A percentile compares a stretch with the other conserved stretches of the same genome.
These are phyloP conservation scores for Euryodendron excelsum DNA, from an alignment of 148 eudicot genomes.

Conservation along the genomic window DNA sequence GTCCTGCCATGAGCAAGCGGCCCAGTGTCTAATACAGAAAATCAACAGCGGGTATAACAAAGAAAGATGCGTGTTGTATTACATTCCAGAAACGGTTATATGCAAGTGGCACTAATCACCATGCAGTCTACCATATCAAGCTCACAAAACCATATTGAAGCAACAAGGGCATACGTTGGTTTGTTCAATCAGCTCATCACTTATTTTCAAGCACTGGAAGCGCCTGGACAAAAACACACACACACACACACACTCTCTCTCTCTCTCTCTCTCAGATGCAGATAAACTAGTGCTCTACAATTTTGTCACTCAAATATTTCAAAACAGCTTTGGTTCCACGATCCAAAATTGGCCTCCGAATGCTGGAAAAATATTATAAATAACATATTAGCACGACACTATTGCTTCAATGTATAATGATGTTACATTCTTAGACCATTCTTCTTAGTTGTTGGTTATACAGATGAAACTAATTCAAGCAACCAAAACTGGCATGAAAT, in stretches of 20 bases:
- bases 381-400: constrained; percentile 6
- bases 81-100: neutral
- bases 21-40: too few relatives aligned
- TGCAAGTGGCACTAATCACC: neutral
- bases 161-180: too few relatives aligned
- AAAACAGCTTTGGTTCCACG: constrained; percentile 89
- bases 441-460: neutral
- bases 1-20: too few relatives aligned
- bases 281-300: constrained; percentile 23
- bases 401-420: neutral
- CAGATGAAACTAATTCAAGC: neutral
- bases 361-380: constrained; percentile 42
- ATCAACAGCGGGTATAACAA: neutral
- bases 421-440: neutral
- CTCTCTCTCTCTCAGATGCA: neutral
- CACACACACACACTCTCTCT: too few relatives aligned
- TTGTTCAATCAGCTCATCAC: too few relatives aligned
- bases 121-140: neutral
- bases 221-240: too few relatives aligned
- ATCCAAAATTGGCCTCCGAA: constrained; percentile 86
- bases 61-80: too few relatives aligned
- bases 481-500: neutral
- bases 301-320: constrained; percentile 72
- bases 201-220: too few relatives aligned
- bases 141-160: neutral